Conservation (phyloP, 139 green algal species). For the Haematococcus sp. region DNA sequence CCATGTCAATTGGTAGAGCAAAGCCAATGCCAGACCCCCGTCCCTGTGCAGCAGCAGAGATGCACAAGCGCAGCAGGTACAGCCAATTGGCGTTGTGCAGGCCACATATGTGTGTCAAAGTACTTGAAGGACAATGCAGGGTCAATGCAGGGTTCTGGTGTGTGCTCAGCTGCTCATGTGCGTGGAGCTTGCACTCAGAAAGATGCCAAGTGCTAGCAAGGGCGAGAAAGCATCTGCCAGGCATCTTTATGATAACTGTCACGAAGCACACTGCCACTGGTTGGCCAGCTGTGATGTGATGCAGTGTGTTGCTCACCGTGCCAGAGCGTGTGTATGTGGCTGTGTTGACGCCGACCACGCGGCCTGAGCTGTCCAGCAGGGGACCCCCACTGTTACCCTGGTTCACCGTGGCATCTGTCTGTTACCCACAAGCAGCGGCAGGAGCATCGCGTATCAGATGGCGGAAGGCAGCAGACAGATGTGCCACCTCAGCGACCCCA, state of each 20-base stretch:
- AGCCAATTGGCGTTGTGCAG: not conserved
- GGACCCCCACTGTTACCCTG: slow-evolving; percentile 75
- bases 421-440: slow-evolving; percentile 7
- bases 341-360: slow-evolving; percentile 72
- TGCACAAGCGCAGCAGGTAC: not conserved
- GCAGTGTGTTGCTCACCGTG: slow-evolving; percentile 16
- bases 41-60: slow-evolving; percentile 27
- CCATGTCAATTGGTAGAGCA: slow-evolving; percentile 58
- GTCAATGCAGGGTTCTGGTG: too few relatives aligned
- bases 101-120: not conserved
- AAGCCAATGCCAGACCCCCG: slow-evolving; percentile 75
- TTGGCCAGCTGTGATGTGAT: too few relatives aligned
- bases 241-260: too few relatives aligned
- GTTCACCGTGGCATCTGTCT: slow-evolving; percentile 86
- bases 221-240: too few relatives aligned
- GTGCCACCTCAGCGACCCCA: not conserved
- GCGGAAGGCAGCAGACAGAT: too few relatives aligned
- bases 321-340: slow-evolving; percentile 61
- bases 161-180: too few relatives aligned
- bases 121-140: too few relatives aligned
- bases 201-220: too few relatives aligned
- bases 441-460: not conserved
- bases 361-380: slow-evolving; percentile 71
- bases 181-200: too few relatives aligned
- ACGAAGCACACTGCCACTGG: too few relatives aligned